A percentile compares a stretch with the other conserved stretches of the same genome.
Conservation (phyloP, 306 rosid genomes). For the Castanea sativa region DNA sequence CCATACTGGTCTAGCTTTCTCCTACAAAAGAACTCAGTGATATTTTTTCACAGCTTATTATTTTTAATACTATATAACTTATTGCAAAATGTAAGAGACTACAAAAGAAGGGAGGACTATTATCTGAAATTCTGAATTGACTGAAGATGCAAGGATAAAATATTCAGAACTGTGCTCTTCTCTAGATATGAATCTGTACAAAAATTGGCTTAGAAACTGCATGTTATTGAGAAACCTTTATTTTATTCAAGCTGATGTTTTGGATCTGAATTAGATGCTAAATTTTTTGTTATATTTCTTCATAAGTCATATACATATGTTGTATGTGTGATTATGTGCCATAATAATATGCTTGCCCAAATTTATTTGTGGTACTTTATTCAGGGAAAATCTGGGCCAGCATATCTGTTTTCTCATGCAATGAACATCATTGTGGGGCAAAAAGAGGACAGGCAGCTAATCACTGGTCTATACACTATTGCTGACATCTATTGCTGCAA, state of each 20-base stretch:
- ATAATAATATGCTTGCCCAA: background rate
- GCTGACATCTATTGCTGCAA: constrained; percentile 39
- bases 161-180: background rate
- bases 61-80: background rate
- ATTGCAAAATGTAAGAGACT: too few species aligned
- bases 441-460: constrained; percentile 25
- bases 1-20: background rate
- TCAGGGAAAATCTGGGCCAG: constrained; percentile 41
- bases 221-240: background rate
- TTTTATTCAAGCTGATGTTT: background rate
- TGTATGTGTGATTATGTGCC: background rate
- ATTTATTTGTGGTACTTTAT: background rate
- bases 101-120: too few species aligned
- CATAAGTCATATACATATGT: background rate
- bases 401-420: constrained; percentile 42
- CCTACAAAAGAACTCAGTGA: background rate
- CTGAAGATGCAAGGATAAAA: too few species aligned
- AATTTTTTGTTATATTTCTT: background rate
- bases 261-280: background rate
- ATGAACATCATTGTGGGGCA: constrained; percentile 44
- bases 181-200: background rate
- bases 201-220: background rate
- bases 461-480: constrained; percentile 32
- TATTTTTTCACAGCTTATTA: too few species aligned
- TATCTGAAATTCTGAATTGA: too few species aligned